These are phyloP conservation scores for Nemania bipapillata DNA, from an alignment of 2,329 filamentous ascomycete species.

Conservation along the genomic window DNA sequence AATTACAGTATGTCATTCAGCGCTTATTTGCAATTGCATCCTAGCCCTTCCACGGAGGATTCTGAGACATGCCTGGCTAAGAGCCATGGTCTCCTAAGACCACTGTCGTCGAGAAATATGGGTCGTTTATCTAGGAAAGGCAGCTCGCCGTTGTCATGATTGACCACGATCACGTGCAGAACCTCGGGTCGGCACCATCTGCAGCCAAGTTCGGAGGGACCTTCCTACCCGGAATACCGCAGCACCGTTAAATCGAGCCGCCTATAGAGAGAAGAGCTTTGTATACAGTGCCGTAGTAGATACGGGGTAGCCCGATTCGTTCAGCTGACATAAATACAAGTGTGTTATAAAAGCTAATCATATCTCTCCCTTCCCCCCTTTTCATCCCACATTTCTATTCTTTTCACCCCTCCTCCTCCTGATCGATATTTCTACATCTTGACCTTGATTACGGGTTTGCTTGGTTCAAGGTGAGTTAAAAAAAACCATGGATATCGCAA, in stretches of 20 bases:
- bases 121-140: constrained; percentile 30
- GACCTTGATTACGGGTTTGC: constrained; percentile 13
- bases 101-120: constrained; percentile 13
- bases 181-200: constrained; percentile 25
- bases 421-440: background rate
- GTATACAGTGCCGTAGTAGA: background rate
- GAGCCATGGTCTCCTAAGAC: constrained; percentile 5
- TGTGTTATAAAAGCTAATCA: background rate
- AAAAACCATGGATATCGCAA: background rate
- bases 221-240: constrained; percentile 11
- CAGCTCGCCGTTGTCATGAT: constrained; percentile 20
- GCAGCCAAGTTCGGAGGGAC: constrained; percentile 27
- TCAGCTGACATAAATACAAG: constrained; percentile 8
- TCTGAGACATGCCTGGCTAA: background rate
- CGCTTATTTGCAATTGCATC: background rate
- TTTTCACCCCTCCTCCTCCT: constrained; percentile 1
- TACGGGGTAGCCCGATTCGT: constrained; percentile 11
- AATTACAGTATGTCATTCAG: background rate
- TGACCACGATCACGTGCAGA: constrained; percentile 7
- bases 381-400: background rate
- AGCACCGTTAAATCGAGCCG: constrained; percentile 12
- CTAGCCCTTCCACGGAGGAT: background rate
- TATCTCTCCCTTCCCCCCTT: constrained; percentile 8
- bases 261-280: constrained; percentile 16
- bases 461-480: constrained; percentile 16